Evolutionary conservation across 805 yeast species (phyloP), one percentile per base, ranked within the genome.

Genomic region (Starmera quercuum): DNA sequence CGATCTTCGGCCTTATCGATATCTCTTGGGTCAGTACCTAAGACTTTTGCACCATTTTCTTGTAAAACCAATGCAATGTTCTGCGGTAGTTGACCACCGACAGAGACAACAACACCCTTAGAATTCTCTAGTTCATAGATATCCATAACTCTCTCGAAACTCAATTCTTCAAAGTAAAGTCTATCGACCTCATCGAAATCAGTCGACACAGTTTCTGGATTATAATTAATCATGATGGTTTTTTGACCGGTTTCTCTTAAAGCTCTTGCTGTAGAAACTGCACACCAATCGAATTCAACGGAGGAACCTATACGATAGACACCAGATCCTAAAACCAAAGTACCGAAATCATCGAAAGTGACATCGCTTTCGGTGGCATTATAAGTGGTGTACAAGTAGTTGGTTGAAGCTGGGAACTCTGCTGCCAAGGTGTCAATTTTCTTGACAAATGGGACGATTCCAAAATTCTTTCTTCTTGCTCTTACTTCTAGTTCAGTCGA

Each of bases 241-340:
- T 80, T 84, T 59, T 78, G 80, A 44, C 95, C 95, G 36, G 76
- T 69, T 34, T 76, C 82, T 61, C 98, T 78, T 51, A 90, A 76
- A 29, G 97, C 87, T 58, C 97, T 79, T 36, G 95, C 96, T 38
- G 98, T 83, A 44, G 92, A 76, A 43, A 90, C 98, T 36, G 97
- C 98, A 72, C 98, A 90, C 98, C 98, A 90, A 63, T 90, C 98
- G 53, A 90, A 90, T 66, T 92, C 98, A 35, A 90, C 98, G 21
- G 97, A 87, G 2, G 97, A 88, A 39, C 98, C 98, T 59, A 90
- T 90, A 63, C 98, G 78, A 75, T 90, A 90, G 33, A 92, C 98
- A 68, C 98, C 97, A n/a, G 97, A 87, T 35, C 97, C 98, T 49
- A 90, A 71, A 26, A 90, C 97, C 76, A 92, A 68, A 40, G 92